phyloP scores from a whole-genome alignment of 257 asterid genomes.

The Thymus quinquecostatus region DNA sequence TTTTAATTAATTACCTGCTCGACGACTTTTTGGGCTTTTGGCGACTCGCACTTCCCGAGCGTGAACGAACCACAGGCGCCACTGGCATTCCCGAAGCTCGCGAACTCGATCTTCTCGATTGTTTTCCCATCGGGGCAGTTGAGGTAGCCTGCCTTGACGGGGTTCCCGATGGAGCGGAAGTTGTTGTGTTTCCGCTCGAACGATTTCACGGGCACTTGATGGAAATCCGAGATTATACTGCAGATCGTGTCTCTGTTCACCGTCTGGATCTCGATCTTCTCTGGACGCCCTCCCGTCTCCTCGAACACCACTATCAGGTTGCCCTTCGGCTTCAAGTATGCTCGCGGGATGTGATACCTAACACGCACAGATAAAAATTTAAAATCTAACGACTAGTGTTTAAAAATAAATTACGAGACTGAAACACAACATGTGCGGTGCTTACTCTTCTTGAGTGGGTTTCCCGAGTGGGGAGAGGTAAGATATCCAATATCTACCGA shows the following conservation, averaged over 20 bases:
- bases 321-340: constrained; percentile 62
- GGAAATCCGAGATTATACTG: constrained; percentile 56
- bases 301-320: constrained; percentile 72
- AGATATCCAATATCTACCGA: constrained; percentile 93
- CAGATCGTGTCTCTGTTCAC: constrained; percentile 90
- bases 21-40: constrained; percentile 38
- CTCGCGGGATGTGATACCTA: constrained; percentile 89
- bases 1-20: constrained; percentile 39
- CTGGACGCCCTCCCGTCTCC: constrained; percentile 77
- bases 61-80: constrained; percentile 74
- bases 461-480: constrained; percentile 68
- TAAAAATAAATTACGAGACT: neutral
- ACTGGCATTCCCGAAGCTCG: constrained; percentile 57
- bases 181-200: constrained; percentile 54
- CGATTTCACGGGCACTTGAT: constrained; percentile 51
- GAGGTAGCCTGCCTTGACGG: constrained; percentile 54
- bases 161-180: constrained; percentile 37
- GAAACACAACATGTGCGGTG: neutral
- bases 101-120: constrained; percentile 60
- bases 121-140: constrained; percentile 58
- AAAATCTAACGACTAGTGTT: neutral
- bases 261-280: constrained; percentile 43
- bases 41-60: constrained; percentile 57
- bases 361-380: neutral
- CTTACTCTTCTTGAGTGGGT: constrained; percentile 88